Base-by-base conservation (phyloP, 352 stramenopile species). In the Globisporangium radiosum region DNA sequence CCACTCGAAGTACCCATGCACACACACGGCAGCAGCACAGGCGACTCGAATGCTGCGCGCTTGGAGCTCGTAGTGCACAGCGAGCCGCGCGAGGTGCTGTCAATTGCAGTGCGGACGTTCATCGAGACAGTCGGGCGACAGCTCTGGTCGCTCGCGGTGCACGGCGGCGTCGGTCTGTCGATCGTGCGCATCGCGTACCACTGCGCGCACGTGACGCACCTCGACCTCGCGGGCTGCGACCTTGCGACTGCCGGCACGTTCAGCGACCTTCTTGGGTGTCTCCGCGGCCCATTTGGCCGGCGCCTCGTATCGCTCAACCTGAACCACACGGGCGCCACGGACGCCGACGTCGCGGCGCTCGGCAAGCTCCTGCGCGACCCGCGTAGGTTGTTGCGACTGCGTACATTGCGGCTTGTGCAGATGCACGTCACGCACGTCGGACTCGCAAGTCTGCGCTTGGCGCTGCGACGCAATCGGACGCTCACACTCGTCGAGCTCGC, bases 101-200 rank as follows among this genome's bases (percentile, higher is more conserved):
- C 47, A 14, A 7, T 11, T 25, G 47, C 11, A 17, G 47, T 11
- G 47, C 47, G 3, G 4, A 51, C 47, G 47, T 25, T 51, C 47
- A 51, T 51, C n/a, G 47, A 51, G 47, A 51, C 47, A 17, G 47
- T 51, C 15, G 47, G 47, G n/a, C 47, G 47, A 14, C 47, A 51
- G 47, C n/a, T 51, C 14, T 7, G 47, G 13, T 17, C 47, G 7
- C 47, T 51, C 7, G 47, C 47, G 1, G n/a, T 51, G n/a, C 47
- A 33, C 47, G n/a, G n/a, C 47, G n/a, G 47, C 47, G 47, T 11
- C 13, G 19, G 47, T 5, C 47, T 51, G 15, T 51, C 47, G 14
- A 17, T 51, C 47, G 15, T 19, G 47, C 11, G 19, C 47, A 51
- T 51, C n/a, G 47, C 19, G 15, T 51, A 51, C 47, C 47, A 51